Conservation (phyloP, 2,329 filamentous ascomycete genomes). For the Nigrospora sphaerica region DNA sequence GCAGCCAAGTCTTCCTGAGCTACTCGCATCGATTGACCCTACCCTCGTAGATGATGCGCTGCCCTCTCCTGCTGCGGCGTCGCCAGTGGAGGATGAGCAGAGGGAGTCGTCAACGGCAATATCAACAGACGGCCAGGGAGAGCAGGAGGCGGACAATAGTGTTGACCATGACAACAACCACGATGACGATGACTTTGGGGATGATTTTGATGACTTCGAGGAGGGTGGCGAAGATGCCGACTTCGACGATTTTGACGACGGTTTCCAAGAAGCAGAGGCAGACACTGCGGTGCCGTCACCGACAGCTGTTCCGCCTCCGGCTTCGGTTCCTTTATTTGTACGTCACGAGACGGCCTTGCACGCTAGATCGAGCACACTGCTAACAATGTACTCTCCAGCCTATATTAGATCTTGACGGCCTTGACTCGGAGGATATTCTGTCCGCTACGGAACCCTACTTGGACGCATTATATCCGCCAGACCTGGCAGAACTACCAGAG, state of each 20-base stretch:
- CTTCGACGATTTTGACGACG: conserved; percentile 68
- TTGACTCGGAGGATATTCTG: conserved; percentile 54
- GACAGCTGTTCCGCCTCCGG: conserved; percentile 23
- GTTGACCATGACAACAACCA: conserved; percentile 24
- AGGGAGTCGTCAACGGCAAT: conserved; percentile 20
- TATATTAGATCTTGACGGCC: conserved; percentile 59
- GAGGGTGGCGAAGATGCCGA: conserved; percentile 47
- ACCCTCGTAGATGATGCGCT: conserved; percentile 24
- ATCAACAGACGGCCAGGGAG: conserved; percentile 15
- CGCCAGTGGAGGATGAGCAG: conserved; percentile 16
- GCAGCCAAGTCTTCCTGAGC: conserved; percentile 26
- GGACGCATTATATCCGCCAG: conserved; percentile 55
- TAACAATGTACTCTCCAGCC: conserved; percentile 36
- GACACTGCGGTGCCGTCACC: conserved; percentile 20
- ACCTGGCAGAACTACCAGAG: conserved; percentile 42
- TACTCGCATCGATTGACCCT: conserved; percentile 27
- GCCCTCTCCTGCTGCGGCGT: conserved; percentile 17
- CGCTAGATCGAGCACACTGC: conserved; percentile 19
- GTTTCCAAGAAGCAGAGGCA: conserved; percentile 52
- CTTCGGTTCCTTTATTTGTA: conserved; percentile 33
- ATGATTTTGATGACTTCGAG: conserved; percentile 58
- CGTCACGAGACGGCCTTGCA: conserved; percentile 29
- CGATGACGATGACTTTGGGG: conserved; percentile 43
- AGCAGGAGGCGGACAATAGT: conserved; percentile 19
- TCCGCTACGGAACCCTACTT: conserved; percentile 60